Evolutionary conservation across 108 stramenopile species (phyloP).

Genomic region (Seminavis robusta): DNA sequence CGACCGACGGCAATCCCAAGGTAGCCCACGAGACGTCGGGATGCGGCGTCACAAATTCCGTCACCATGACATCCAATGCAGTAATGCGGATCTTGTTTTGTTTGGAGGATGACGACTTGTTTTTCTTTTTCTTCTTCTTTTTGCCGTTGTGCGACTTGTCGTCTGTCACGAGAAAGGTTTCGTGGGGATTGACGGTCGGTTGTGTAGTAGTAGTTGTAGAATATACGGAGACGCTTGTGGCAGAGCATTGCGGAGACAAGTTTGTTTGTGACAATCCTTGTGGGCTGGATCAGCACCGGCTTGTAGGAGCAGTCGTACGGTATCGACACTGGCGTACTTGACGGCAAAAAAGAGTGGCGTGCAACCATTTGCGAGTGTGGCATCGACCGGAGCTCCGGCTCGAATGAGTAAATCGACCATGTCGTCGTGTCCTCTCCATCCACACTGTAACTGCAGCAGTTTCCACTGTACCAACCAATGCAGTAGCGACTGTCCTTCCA

Average conservation of each 20-base stretch:
- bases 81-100: too few relatives aligned
- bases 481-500: too few relatives aligned
- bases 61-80: too few relatives aligned
- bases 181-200: too few relatives aligned
- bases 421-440: constrained; percentile 5
- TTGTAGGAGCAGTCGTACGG: constrained; percentile 4
- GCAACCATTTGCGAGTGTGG: constrained; percentile 2
- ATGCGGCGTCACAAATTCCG: too few relatives aligned
- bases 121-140: too few relatives aligned
- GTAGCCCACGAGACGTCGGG: too few relatives aligned
- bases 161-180: too few relatives aligned
- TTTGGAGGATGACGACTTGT: too few relatives aligned
- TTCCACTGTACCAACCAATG: constrained; percentile 7
- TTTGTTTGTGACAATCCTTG: background rate
- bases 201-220: background rate
- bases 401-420: background rate
- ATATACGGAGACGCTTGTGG: background rate
- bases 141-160: too few relatives aligned
- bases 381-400: constrained; percentile 7
- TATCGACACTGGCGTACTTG: constrained; percentile 5
- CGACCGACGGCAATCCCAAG: too few relatives aligned
- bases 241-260: constrained; percentile 5
- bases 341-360: constrained; percentile 10
- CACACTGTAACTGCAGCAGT: background rate
- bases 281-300: constrained; percentile 2